Evolutionary conservation across 2,329 filamentous ascomycete species (phyloP).

Genomic region (Xylariaceae sp.): DNA sequence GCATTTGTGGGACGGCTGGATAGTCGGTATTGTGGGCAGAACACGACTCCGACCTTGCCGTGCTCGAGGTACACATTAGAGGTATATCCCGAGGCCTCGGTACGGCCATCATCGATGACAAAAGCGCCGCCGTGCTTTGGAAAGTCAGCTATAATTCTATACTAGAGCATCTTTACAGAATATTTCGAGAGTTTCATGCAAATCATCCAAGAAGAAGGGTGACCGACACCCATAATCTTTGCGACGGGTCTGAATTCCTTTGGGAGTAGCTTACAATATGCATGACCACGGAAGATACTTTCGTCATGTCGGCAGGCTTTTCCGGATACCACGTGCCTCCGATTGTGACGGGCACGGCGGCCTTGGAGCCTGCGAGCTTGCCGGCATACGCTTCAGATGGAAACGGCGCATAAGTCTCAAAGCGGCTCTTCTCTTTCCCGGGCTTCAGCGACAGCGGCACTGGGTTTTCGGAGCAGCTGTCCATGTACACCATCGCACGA

Average conservation of each 20-base stretch:
- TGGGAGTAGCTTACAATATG: too few relatives aligned
- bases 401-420: slow-evolving; percentile 17
- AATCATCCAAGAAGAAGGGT: too few relatives aligned
- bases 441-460: slow-evolving; percentile 16
- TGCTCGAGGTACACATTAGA: slow-evolving; percentile 32
- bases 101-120: slow-evolving; percentile 22
- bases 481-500: slow-evolving; percentile 4
- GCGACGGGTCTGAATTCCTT: too few relatives aligned
- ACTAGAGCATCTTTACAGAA: too few relatives aligned
- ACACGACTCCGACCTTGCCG: slow-evolving; percentile 35
- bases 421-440: slow-evolving; percentile 20
- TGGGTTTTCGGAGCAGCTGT: slow-evolving; percentile 10
- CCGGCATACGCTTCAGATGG: slow-evolving; percentile 20
- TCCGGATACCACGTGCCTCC: slow-evolving; percentile 30
- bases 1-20: slow-evolving; percentile 34
- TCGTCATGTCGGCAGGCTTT: slow-evolving; percentile 8
- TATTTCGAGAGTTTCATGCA: too few relatives aligned
- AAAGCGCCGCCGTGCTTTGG: slow-evolving; percentile 30
- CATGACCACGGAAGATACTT: slow-evolving; percentile 17
- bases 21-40: slow-evolving; percentile 46
- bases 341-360: slow-evolving; percentile 22
- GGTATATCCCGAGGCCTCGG: slow-evolving; percentile 2
- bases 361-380: slow-evolving; percentile 15
- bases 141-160: too few relatives aligned
- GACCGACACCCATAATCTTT: too few relatives aligned